These are phyloP conservation scores for Boletus subcaerulescens DNA, from an alignment of 768 basidiomycete genomes.

Conservation along the genomic window DNA sequence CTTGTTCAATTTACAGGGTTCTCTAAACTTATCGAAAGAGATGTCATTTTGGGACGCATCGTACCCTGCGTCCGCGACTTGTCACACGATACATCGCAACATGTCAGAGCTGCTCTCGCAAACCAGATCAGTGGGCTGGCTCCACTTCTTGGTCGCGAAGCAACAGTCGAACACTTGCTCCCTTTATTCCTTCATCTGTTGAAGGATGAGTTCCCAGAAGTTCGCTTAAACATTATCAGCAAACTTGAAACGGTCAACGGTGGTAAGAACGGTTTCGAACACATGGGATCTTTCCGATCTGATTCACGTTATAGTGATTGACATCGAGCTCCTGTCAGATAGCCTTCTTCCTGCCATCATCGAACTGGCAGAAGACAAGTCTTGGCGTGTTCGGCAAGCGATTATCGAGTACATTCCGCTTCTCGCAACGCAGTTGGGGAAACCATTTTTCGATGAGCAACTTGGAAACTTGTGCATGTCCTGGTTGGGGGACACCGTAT, in stretches of 20 bases:
- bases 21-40: conserved; percentile 88
- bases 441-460: conserved; percentile 96
- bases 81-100: conserved; percentile 91
- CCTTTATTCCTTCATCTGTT: conserved; percentile 94
- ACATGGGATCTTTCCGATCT: conserved; percentile 2
- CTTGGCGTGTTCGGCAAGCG: conserved; percentile 98
- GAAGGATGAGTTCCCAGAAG: conserved; percentile 99
- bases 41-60: conserved; percentile 88
- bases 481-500: conserved; percentile 98
- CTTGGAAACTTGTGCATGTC: conserved; percentile 97
- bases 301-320: conserved; percentile 68
- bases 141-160: conserved; percentile 87
- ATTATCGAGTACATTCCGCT: conserved; percentile 99
- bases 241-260: conserved; percentile 95
- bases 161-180: conserved; percentile 94
- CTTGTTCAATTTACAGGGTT: conserved; percentile 60
- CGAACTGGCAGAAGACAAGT: conserved; percentile 97
- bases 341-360: conserved; percentile 97
- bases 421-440: conserved; percentile 95
- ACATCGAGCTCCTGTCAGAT: conserved; percentile 91
- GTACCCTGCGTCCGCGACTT: conserved; percentile 94
- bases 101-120: conserved; percentile 94
- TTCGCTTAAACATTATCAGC: conserved; percentile 95
- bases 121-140: conserved; percentile 96
- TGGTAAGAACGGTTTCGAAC: conserved; percentile 47